Percentiles rank a stretch among this genome's conserved stretches.
Conservation (phyloP, 805 yeast genomes). For the Candida sithepensis region DNA sequence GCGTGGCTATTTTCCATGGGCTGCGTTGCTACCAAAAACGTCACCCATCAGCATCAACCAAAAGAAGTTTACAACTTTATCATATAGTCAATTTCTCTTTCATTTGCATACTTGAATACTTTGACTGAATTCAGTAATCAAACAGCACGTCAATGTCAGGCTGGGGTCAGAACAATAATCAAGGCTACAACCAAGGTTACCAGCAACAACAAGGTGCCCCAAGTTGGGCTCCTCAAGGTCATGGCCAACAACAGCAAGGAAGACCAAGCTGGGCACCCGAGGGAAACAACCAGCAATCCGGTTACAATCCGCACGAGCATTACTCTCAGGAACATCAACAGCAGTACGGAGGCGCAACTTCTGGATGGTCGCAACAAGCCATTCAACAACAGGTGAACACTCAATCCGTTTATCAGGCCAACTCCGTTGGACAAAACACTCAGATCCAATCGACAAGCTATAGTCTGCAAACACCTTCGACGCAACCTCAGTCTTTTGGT, state of each 20-base stretch:
- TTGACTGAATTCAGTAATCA: too few relatives aligned
- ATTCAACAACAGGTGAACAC: constrained; percentile 11
- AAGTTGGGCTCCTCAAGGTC: neutral
- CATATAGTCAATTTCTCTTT: neutral
- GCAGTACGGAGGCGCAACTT: constrained; percentile 6
- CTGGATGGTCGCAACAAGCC: constrained; percentile 10
- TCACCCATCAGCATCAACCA: too few relatives aligned
- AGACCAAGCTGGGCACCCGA: neutral
- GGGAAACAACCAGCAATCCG: neutral
- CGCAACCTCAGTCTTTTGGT: constrained; percentile 19
- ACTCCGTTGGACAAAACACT: constrained; percentile 4
- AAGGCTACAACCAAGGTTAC: neutral
- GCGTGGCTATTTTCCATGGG: too few relatives aligned
- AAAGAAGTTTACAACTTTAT: too few relatives aligned
- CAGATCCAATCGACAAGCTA: constrained; percentile 5
- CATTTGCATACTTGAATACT: too few relatives aligned
- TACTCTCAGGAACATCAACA: constrained; percentile 5
- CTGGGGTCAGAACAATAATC: neutral
- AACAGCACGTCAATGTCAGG: neutral
- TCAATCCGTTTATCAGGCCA: constrained; percentile 11
- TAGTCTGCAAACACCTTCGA: constrained; percentile 8
- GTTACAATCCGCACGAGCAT: neutral
- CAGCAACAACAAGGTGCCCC: neutral
- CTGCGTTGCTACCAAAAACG: too few relatives aligned
- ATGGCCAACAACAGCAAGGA: neutral